Evolutionary conservation across 176 grass and related monocot species (phyloP).

Genomic region (Dendrocalamus sinicus): DNA sequence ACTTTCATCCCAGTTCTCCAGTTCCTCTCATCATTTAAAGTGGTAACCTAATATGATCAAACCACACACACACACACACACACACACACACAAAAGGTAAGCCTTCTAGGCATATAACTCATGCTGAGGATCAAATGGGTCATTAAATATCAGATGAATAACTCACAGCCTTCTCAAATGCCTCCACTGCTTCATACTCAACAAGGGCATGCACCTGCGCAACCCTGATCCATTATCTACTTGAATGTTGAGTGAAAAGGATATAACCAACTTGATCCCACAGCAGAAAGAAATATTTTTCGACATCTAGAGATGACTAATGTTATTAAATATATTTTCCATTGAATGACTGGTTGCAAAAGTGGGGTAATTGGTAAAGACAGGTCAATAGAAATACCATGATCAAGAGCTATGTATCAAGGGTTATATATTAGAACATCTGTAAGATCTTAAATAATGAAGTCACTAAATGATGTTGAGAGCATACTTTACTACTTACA

Average conservation of each 20-base stretch:
- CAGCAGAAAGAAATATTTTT: neutral
- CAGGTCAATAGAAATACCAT: neutral
- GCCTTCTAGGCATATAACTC: conserved; percentile 8
- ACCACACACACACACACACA: conserved; percentile 2
- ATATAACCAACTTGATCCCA: conserved; percentile 30
- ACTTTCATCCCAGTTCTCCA: conserved; percentile 94
- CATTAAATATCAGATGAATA: conserved; percentile 37
- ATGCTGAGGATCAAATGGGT: conserved; percentile 11
- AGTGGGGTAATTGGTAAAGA: conserved; percentile 17
- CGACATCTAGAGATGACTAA: conserved; percentile 24
- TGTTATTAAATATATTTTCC: conserved; percentile 18
- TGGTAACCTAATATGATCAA: conserved; percentile 57
- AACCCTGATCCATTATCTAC: conserved; percentile 34
- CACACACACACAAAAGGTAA: no score
- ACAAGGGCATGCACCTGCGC: conserved; percentile 79
- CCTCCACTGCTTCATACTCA: conserved; percentile 68
- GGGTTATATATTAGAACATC: neutral
- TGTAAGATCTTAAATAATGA: conserved; percentile 10
- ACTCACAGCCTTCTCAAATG: conserved; percentile 85
- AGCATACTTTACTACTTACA: no score
- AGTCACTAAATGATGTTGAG: conserved; percentile 1
- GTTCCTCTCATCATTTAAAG: conserved; percentile 81
- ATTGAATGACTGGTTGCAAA: neutral
- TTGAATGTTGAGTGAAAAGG: neutral
- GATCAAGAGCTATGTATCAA: neutral